Percentiles rank a stretch among this genome's conserved stretches.
phyloP scores from a whole-genome alignment of 192 early-diverging fungal species.

The Coemansia sp. region DNA sequence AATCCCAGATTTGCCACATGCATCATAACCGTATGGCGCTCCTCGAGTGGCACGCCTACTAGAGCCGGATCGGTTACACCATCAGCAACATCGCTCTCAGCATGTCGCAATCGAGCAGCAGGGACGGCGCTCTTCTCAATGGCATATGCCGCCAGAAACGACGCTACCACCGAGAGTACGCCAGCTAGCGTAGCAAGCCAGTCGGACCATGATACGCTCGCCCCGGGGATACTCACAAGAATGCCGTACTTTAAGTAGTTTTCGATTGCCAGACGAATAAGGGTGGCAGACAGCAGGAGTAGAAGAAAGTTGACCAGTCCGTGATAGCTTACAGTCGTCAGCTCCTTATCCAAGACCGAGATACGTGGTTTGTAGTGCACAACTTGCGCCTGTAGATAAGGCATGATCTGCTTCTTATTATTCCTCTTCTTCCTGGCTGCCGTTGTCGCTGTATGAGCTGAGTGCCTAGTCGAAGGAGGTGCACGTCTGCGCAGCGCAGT shows the following conservation, averaged over 20 bases:
- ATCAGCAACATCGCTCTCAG: slow-evolving; percentile 2
- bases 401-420: slow-evolving; percentile 6
- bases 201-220: slow-evolving; percentile 59
- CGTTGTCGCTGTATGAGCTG: background rate
- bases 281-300: slow-evolving; percentile 79
- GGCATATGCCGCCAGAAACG: slow-evolving; percentile 60
- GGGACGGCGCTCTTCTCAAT: slow-evolving; percentile 63
- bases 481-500: background rate
- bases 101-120: background rate
- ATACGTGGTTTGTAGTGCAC: slow-evolving; percentile 67
- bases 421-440: slow-evolving; percentile 6
- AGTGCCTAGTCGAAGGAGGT: background rate
- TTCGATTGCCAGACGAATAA: slow-evolving; percentile 83
- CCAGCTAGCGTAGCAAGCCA: slow-evolving; percentile 61
- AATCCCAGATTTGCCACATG: slow-evolving; percentile 61
- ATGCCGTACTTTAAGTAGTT: slow-evolving; percentile 91
- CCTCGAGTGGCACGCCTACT: slow-evolving; percentile 31
- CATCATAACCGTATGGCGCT: slow-evolving; percentile 35
- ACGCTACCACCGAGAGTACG: slow-evolving; percentile 49
- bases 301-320: slow-evolving; percentile 79
- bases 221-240: slow-evolving; percentile 70
- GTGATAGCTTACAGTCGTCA: slow-evolving; percentile 82
- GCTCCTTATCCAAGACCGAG: slow-evolving; percentile 82
- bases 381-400: slow-evolving; percentile 54
- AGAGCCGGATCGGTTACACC: slow-evolving; percentile 4